Evolutionary conservation across 805 yeast genomes (phyloP).

Genomic region (Saturnispora ahearnii): DNA sequence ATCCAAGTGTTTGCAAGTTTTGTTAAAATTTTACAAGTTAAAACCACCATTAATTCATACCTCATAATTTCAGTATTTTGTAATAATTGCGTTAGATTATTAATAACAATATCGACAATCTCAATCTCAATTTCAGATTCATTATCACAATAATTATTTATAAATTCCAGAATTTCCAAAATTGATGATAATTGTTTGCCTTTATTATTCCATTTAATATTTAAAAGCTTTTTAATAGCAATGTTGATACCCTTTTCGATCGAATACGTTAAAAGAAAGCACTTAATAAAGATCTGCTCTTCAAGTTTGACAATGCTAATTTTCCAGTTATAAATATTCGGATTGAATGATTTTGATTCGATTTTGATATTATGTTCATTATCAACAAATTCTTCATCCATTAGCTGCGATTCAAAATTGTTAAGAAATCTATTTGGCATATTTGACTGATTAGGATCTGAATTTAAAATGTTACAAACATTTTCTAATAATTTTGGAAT

Average conservation of each 20-base stretch:
- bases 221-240: slow-evolving; percentile 8
- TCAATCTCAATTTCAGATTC: background rate
- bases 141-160: slow-evolving; percentile 1
- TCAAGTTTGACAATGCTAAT: slow-evolving; percentile 2
- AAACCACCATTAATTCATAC: slow-evolving; percentile 31
- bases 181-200: slow-evolving; percentile 11
- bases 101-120: slow-evolving; percentile 11
- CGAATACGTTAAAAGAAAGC: slow-evolving; percentile 5
- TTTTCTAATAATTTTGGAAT: slow-evolving; percentile 1
- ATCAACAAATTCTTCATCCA: slow-evolving; percentile 3
- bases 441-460: background rate
- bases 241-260: background rate
- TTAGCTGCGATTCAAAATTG: slow-evolving; percentile 7
- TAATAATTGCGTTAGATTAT: slow-evolving; percentile 12
- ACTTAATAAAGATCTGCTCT: slow-evolving; percentile 14
- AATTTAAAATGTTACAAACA: slow-evolving; percentile 1
- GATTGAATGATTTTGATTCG: background rate
- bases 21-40: slow-evolving; percentile 27
- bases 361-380: background rate
- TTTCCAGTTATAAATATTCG: slow-evolving; percentile 9
- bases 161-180: slow-evolving; percentile 10
- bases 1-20: slow-evolving; percentile 26
- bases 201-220: slow-evolving; percentile 5
- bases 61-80: slow-evolving; percentile 26
- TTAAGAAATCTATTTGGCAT: background rate